phyloP scores from a whole-genome alignment of 257 asterid genomes.

The Petunia axillaris region DNA sequence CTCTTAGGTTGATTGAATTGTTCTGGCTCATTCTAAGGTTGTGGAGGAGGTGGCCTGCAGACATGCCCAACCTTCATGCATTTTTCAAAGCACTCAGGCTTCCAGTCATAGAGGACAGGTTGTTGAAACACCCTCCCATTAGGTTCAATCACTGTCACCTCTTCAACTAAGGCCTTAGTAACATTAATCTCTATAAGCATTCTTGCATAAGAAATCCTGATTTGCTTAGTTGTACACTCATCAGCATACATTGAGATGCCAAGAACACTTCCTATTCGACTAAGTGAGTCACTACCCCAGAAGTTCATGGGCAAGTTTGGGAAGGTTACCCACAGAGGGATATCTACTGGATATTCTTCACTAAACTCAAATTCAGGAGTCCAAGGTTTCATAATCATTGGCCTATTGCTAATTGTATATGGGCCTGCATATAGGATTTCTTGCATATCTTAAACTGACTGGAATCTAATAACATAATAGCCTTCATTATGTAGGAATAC shows the following conservation, averaged over 20 bases:
- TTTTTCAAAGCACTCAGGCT: not conserved
- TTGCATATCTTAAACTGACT: not conserved
- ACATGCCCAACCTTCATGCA: no score
- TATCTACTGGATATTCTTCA: not conserved
- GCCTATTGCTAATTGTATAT: not conserved
- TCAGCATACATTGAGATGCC: not conserved
- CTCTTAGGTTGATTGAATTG: no score
- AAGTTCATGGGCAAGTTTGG: not conserved
- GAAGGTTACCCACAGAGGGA: not conserved
- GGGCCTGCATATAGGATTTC: not conserved
- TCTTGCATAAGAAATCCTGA: not conserved
- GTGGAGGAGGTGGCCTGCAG: no score
- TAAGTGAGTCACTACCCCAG: not conserved
- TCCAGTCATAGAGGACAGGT: not conserved
- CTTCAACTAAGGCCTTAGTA: not conserved
- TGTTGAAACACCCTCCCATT: not conserved
- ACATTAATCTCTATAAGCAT: not conserved
- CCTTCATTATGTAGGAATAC: not conserved
- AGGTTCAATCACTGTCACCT: not conserved
- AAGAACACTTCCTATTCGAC: not conserved
- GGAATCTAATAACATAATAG: not conserved
- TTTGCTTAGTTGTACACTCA: not conserved
- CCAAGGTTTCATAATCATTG: not conserved
- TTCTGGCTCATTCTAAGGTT: no score
- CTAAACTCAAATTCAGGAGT: not conserved